phyloP scores from a whole-genome alignment of 768 basidiomycete species.

The Xanthoconium stramineum region DNA sequence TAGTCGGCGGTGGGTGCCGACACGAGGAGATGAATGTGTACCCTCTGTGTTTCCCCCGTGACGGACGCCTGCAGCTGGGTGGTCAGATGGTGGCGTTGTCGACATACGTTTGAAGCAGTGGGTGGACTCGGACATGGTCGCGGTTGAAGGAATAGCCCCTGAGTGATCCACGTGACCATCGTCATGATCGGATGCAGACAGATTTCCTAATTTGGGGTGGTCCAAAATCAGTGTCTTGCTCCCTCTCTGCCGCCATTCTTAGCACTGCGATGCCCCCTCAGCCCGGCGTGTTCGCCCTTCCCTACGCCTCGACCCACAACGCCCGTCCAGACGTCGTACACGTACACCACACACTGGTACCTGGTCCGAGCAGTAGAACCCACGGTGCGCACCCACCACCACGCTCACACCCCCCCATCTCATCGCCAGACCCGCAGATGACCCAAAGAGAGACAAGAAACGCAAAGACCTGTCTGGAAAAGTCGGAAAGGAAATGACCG shows the following conservation, averaged over 20 bases:
- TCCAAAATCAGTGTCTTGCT: slow-evolving; percentile 13
- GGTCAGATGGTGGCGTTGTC: no score
- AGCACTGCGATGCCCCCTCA: slow-evolving; percentile 57
- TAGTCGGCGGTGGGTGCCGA: neutral
- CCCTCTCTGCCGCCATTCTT: neutral
- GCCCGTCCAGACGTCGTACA: slow-evolving; percentile 36
- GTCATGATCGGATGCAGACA: slow-evolving; percentile 21
- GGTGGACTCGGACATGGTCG: neutral
- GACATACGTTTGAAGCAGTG: neutral
- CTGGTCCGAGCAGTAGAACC: slow-evolving; percentile 42
- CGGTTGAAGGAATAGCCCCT: neutral
- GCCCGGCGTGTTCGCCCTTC: slow-evolving; percentile 63
- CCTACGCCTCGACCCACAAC: slow-evolving; percentile 50
- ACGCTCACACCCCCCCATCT: slow-evolving; percentile 22
- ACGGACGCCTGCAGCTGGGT: neutral
- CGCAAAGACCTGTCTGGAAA: slow-evolving; percentile 68
- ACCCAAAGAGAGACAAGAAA: slow-evolving; percentile 60
- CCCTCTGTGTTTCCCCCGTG: neutral
- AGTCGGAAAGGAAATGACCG: slow-evolving; percentile 68
- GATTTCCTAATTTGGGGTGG: slow-evolving; percentile 18
- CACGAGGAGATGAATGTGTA: neutral
- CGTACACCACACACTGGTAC: slow-evolving; percentile 38
- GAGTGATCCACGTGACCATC: slow-evolving; percentile 14
- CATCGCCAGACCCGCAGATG: slow-evolving; percentile 33
- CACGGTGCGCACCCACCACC: slow-evolving; percentile 34